phyloP scores from a whole-genome alignment of 164 flowering plant species.

The Vitis labrusca region DNA sequence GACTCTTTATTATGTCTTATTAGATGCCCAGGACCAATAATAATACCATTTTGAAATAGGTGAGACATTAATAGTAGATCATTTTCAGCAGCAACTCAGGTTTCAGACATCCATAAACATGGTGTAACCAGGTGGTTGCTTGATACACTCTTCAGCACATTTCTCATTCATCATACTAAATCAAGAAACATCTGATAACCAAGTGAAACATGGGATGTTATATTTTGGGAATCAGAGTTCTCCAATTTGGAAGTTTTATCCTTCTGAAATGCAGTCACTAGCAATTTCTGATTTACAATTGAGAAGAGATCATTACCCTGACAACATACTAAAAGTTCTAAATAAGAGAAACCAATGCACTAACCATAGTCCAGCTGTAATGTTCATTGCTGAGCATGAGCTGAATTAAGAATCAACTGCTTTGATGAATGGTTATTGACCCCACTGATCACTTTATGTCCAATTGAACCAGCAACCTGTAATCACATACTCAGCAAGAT shows the following conservation, averaged over 20 bases:
- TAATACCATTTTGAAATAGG: too few relatives aligned
- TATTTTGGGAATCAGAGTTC: neutral
- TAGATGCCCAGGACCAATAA: too few relatives aligned
- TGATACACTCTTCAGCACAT: neutral
- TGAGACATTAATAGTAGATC: neutral
- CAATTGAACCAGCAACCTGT: slow-evolving; percentile 27
- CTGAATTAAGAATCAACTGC: neutral
- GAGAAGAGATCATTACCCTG: neutral
- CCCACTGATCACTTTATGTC: slow-evolving; percentile 17
- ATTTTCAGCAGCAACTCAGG: neutral
- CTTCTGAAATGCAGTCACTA: neutral
- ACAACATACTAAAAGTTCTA: neutral
- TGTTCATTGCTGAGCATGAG: neutral
- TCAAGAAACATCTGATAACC: neutral
- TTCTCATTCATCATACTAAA: neutral
- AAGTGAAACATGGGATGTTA: neutral
- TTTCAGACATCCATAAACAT: neutral
- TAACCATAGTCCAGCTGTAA: neutral
- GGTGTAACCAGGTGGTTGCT: neutral
- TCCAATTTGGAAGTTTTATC: neutral
- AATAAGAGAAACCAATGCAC: neutral
- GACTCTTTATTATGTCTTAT: too few relatives aligned
- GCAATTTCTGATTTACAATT: neutral
- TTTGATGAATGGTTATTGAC: neutral
- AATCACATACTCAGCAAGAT: neutral